Percentiles rank a stretch among this genome's conserved stretches.
Evolutionary conservation across 2,329 filamentous ascomycete genomes (phyloP).

Genomic region (Cladophialophora bantiana): DNA sequence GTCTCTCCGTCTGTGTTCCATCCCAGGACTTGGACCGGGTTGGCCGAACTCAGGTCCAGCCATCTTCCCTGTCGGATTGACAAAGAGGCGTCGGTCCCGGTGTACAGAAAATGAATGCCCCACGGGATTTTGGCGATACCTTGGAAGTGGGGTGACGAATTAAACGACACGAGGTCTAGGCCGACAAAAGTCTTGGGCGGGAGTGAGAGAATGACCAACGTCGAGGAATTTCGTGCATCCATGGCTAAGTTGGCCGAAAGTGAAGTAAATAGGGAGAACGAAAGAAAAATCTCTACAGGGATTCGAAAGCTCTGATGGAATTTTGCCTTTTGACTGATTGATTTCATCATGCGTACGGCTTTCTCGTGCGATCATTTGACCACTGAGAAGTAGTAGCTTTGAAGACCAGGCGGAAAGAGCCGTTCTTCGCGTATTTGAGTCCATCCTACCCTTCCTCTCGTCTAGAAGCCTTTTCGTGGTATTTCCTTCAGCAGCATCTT

Average conservation of each 20-base stretch:
- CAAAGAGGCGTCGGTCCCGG: constrained; percentile 63
- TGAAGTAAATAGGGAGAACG: neutral
- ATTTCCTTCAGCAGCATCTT: neutral
- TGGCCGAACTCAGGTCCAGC: constrained; percentile 43
- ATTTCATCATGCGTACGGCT: constrained; percentile 22
- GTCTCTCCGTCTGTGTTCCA: constrained; percentile 56
- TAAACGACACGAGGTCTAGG: constrained; percentile 66
- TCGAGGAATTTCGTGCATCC: constrained; percentile 33
- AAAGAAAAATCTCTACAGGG: constrained; percentile 1
- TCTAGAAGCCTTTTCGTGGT: neutral
- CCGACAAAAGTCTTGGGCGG: constrained; percentile 59
- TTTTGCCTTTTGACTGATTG: constrained; percentile 18
- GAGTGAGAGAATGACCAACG: constrained; percentile 53
- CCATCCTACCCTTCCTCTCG: neutral
- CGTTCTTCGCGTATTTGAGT: constrained; percentile 60
- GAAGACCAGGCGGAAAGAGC: constrained; percentile 61
- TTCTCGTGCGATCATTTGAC: constrained; percentile 13
- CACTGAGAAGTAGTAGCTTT: constrained; percentile 24
- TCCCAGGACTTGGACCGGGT: constrained; percentile 56
- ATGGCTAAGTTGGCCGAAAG: neutral
- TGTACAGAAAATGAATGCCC: constrained; percentile 69
- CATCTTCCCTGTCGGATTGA: constrained; percentile 69
- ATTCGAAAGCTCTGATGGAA: neutral
- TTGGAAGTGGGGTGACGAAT: constrained; percentile 65
- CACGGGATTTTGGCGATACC: constrained; percentile 66